phyloP scores from a whole-genome alignment of 257 asterid species.

The Lantana camara region DNA sequence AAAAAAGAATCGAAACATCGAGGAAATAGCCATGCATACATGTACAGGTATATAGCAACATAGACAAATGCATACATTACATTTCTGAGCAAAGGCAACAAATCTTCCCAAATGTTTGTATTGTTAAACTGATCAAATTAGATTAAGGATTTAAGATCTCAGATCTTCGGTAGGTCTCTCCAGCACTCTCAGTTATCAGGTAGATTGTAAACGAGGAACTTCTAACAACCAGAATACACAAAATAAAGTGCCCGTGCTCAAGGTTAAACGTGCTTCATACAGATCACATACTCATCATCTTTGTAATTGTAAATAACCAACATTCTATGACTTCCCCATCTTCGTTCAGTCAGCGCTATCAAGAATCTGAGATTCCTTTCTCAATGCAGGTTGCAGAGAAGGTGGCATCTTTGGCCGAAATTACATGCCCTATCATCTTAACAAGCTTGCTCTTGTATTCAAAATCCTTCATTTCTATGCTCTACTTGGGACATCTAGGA shows the following conservation, averaged over 20 bases:
- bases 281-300: constrained; percentile 21
- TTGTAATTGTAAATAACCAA: constrained; percentile 23
- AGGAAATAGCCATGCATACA: background rate
- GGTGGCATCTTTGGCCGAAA: constrained; percentile 32
- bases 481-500: constrained; percentile 55
- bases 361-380: constrained; percentile 16
- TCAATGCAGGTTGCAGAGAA: constrained; percentile 45
- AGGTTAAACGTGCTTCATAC: constrained; percentile 12
- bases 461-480: constrained; percentile 52
- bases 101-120: too few relatives aligned
- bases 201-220: constrained; percentile 5
- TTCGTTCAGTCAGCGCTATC: background rate
- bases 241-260: constrained; percentile 11
- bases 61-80: too few relatives aligned
- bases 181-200: constrained; percentile 19
- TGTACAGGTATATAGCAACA: too few relatives aligned
- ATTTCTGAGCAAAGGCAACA: background rate
- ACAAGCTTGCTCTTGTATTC: constrained; percentile 43
- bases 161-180: too few relatives aligned
- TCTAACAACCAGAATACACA: background rate
- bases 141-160: too few relatives aligned
- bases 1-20: background rate
- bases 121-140: too few relatives aligned
- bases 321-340: constrained; percentile 7
- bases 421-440: constrained; percentile 35